phyloP scores from a whole-genome alignment of 768 basidiomycete species.

The Naganishia vishniacii region DNA sequence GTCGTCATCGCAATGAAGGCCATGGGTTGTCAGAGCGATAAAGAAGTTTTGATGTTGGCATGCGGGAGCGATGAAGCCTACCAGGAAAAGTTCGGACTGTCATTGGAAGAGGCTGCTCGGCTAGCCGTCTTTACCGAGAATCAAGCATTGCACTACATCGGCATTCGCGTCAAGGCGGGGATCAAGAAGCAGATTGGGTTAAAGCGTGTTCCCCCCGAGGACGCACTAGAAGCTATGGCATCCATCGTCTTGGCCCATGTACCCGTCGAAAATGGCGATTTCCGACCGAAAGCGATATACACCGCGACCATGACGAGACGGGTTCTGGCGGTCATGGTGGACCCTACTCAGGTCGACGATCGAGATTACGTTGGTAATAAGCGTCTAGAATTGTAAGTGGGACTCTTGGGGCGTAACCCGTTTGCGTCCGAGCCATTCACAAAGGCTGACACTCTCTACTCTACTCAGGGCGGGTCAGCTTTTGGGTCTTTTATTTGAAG shows the following conservation, averaged over 20 bases:
- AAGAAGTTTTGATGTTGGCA: conserved; percentile 89
- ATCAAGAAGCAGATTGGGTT: conserved; percentile 52
- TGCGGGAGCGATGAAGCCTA: conserved; percentile 87
- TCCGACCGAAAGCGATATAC: conserved; percentile 89
- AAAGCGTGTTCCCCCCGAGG: conserved; percentile 70
- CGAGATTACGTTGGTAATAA: conserved; percentile 99
- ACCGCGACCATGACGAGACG: conserved; percentile 95
- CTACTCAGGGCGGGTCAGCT: conserved; percentile 82
- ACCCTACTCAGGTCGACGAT: conserved; percentile 96
- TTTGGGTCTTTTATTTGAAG: conserved; percentile 90
- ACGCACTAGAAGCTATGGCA: conserved; percentile 91
- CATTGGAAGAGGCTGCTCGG: conserved; percentile 74
- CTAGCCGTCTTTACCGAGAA: conserved; percentile 71
- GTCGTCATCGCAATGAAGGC: conserved; percentile 95
- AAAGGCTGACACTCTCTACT: conserved; percentile 3
- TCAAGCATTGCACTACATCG: conserved; percentile 92
- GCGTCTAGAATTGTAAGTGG: conserved; percentile 83
- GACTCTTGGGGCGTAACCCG: neutral
- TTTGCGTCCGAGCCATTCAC: conserved; percentile 22
- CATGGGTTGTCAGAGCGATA: conserved; percentile 91
- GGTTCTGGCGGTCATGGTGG: conserved; percentile 92
- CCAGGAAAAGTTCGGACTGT: conserved; percentile 77
- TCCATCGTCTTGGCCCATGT: conserved; percentile 97
- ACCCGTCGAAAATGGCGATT: conserved; percentile 79
- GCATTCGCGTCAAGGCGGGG: conserved; percentile 78